phyloP scores from a whole-genome alignment of 176 grass and related monocot genomes.

The Oryza coarctata region DNA sequence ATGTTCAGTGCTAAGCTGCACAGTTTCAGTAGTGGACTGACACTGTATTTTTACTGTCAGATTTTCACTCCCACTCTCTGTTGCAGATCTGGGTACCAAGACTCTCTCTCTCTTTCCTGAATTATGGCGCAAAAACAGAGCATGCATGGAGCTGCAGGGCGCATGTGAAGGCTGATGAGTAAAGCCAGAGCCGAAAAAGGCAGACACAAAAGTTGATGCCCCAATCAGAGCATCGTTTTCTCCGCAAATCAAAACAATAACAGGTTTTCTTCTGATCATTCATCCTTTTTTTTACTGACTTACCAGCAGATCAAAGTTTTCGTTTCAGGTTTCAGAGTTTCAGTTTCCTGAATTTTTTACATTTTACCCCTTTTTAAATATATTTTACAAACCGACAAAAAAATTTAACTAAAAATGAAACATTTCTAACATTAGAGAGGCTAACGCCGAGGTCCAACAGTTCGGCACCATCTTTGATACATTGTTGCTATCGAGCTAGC shows the following conservation, averaged over 20 bases:
- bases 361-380: no score
- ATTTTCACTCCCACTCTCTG: neutral
- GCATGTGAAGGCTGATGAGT: constrained; percentile 31
- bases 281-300: constrained; percentile 16
- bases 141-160: constrained; percentile 24
- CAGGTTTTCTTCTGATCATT: neutral
- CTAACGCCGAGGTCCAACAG: no score
- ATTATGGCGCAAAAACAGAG: constrained; percentile 18
- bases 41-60: neutral
- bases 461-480: no score
- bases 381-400: no score
- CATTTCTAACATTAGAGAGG: no score
- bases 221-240: constrained; percentile 29
- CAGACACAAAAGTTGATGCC: constrained; percentile 42
- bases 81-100: neutral
- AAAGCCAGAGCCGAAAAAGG: constrained; percentile 22
- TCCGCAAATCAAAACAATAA: neutral
- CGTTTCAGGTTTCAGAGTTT: neutral
- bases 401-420: no score
- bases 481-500: no score
- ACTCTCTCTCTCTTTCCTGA: neutral
- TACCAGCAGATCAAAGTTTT: neutral
- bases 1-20: neutral
- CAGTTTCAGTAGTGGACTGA: neutral
- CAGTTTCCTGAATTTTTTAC: no score